Evolutionary conservation across 2,329 filamentous ascomycete genomes (phyloP).

Genomic region (Ceratocystis cacaofunesta): DNA sequence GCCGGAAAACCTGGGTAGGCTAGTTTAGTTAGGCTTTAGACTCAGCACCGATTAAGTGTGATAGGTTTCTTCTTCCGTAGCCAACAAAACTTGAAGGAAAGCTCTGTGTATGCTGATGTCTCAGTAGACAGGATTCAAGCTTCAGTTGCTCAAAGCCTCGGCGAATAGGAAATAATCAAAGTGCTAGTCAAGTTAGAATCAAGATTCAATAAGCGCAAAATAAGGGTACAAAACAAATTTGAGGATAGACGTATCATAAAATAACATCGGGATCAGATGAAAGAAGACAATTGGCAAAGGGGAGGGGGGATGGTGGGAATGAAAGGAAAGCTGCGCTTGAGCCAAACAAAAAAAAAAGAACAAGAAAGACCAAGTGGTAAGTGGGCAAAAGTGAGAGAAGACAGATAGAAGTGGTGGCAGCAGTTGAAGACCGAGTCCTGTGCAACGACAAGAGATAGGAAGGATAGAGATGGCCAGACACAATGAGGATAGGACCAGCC

Average conservation of each 20-base stretch:
- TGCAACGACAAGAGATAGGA: not conserved
- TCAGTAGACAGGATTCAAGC: not conserved
- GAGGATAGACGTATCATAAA: not conserved
- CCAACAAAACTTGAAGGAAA: not conserved
- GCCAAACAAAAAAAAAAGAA: not conserved
- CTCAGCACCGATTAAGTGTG: not conserved
- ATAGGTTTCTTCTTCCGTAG: not conserved
- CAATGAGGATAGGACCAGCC: not conserved
- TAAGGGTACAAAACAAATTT: not conserved
- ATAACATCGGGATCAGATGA: not conserved
- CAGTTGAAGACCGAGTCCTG: not conserved
- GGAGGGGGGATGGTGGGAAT: not conserved
- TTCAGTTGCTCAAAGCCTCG: not conserved
- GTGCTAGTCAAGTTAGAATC: not conserved
- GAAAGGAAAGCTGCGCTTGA: not conserved
- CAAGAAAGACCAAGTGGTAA: too few species aligned
- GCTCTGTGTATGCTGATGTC: not conserved
- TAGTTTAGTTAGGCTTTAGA: not conserved
- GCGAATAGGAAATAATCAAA: not conserved
- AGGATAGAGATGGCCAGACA: not conserved
- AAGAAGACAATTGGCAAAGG: not conserved
- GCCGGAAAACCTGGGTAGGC: not conserved
- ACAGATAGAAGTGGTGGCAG: not conserved
- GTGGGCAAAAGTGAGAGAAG: not conserved
- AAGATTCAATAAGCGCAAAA: not conserved